Percentiles rank a stretch among this genome's conserved stretches.
phyloP scores from a whole-genome alignment of 1,139 yeast species.

The Trichomonascaceae sp. region DNA sequence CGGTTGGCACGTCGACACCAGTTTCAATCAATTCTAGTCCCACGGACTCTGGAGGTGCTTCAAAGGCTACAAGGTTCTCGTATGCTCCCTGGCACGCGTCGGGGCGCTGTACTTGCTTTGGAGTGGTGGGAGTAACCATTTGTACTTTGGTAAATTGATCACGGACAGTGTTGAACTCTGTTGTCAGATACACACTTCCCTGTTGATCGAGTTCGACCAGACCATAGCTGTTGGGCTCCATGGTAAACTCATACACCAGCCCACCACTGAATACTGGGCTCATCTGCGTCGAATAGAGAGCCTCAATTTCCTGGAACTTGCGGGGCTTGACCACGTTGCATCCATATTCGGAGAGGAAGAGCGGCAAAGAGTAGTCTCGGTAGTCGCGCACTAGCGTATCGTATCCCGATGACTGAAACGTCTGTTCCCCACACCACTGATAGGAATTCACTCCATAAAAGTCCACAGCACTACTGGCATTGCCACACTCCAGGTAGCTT shows the following conservation, averaged over 20 bases:
- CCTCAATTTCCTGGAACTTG: slow-evolving; percentile 58
- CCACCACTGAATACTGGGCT: slow-evolving; percentile 68
- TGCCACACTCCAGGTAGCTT: slow-evolving; percentile 65
- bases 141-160: slow-evolving; percentile 9
- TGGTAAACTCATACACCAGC: slow-evolving; percentile 78
- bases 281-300: slow-evolving; percentile 33
- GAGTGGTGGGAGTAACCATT: slow-evolving; percentile 6
- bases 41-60: slow-evolving; percentile 18
- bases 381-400: slow-evolving; percentile 42
- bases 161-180: slow-evolving; percentile 23
- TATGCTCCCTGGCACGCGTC: slow-evolving; percentile 17
- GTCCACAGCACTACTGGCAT: slow-evolving; percentile 55
- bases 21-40: slow-evolving; percentile 15
- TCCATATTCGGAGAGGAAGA: slow-evolving; percentile 87
- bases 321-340: slow-evolving; percentile 81
- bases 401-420: slow-evolving; percentile 62
- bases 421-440: slow-evolving; percentile 79
- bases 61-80: slow-evolving; percentile 17
- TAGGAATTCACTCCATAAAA: slow-evolving; percentile 93
- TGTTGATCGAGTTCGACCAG: slow-evolving; percentile 47
- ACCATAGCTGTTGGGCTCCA: slow-evolving; percentile 83
- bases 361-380: slow-evolving; percentile 58
- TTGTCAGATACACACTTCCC: slow-evolving; percentile 35
- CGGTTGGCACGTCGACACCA: slow-evolving; percentile 24
- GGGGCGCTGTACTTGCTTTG: slow-evolving; percentile 10